Percentiles rank a stretch among this genome's conserved stretches.
phyloP scores from a whole-genome alignment of 2,329 filamentous ascomycete species.

The Cercospora sesami region DNA sequence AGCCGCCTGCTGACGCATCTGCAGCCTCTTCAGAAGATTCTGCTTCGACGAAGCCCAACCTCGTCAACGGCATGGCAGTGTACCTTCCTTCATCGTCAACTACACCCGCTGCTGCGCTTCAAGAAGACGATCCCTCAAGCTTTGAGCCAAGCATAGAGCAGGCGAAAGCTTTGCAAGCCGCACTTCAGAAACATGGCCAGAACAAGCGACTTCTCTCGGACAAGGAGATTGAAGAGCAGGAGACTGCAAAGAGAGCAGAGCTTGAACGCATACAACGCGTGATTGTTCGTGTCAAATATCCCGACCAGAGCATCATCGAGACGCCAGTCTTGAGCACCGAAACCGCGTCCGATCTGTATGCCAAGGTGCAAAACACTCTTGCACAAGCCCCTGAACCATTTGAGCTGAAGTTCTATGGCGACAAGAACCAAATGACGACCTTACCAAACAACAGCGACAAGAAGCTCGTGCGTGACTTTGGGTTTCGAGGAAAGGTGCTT shows the following conservation, averaged over 20 bases:
- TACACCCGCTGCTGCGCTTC: conserved; percentile 70
- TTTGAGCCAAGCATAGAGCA: conserved; percentile 75
- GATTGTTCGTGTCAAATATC: conserved; percentile 78
- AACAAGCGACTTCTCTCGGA: conserved; percentile 82
- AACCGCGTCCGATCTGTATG: conserved; percentile 71
- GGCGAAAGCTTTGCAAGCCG: conserved; percentile 71
- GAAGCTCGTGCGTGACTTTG: conserved; percentile 70
- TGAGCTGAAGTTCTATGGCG: conserved; percentile 64
- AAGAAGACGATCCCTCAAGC: conserved; percentile 68
- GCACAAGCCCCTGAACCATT: conserved; percentile 62
- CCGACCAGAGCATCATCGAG: conserved; percentile 77
- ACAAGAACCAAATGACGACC: conserved; percentile 40
- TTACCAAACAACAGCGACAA: conserved; percentile 38
- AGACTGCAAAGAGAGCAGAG: conserved; percentile 64
- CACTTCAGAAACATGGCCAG: conserved; percentile 60
- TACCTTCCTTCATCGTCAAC: conserved; percentile 74
- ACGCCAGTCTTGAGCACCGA: conserved; percentile 68
- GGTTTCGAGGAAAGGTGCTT: conserved; percentile 68
- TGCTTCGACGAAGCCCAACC: conserved; percentile 12
- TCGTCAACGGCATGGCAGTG: conserved; percentile 47
- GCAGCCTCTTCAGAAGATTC: conserved; percentile 2
- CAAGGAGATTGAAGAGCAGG: conserved; percentile 72
- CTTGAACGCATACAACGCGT: conserved; percentile 67
- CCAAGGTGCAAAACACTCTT: conserved; percentile 72
- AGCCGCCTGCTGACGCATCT: conserved; percentile 14